Evolutionary conservation across 1,139 yeast species (phyloP).

Genomic region (Blastobotrys indianensis): DNA sequence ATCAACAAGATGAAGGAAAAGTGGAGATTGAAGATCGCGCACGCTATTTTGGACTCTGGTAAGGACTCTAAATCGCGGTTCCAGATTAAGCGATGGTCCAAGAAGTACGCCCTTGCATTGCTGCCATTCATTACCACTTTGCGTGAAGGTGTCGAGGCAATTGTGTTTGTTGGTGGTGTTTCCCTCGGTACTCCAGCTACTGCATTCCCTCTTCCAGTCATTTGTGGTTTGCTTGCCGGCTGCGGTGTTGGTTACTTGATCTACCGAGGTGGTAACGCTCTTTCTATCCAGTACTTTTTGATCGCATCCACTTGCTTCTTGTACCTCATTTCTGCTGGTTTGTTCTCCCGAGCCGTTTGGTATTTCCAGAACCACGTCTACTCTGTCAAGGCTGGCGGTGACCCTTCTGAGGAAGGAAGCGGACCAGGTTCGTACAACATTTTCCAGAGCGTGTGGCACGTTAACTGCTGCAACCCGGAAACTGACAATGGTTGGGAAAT

Average conservation of each 20-base stretch:
- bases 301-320: constrained; percentile 79
- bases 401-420: constrained; percentile 80
- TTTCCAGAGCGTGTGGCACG: constrained; percentile 82
- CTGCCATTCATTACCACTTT: constrained; percentile 73
- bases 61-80: constrained; percentile 33
- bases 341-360: constrained; percentile 89
- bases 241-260: constrained; percentile 56
- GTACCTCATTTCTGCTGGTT: constrained; percentile 82
- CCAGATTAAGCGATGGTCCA: constrained; percentile 35
- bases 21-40: constrained; percentile 87
- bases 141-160: constrained; percentile 87
- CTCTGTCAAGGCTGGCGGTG: constrained; percentile 70
- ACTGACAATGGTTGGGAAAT: constrained; percentile 91
- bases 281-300: constrained; percentile 76
- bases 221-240: constrained; percentile 67
- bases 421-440: constrained; percentile 96
- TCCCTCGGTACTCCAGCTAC: constrained; percentile 69
- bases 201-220: constrained; percentile 78
- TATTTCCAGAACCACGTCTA: constrained; percentile 69
- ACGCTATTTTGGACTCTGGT: constrained; percentile 51
- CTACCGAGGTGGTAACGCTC: constrained; percentile 71
- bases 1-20: constrained; percentile 86
- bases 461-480: constrained; percentile 90
- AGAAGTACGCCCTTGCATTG: constrained; percentile 67
- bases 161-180: constrained; percentile 84